These are phyloP conservation scores for Dicorynia guianensis DNA, from an alignment of 306 rosid genomes.

Conservation along the genomic window DNA sequence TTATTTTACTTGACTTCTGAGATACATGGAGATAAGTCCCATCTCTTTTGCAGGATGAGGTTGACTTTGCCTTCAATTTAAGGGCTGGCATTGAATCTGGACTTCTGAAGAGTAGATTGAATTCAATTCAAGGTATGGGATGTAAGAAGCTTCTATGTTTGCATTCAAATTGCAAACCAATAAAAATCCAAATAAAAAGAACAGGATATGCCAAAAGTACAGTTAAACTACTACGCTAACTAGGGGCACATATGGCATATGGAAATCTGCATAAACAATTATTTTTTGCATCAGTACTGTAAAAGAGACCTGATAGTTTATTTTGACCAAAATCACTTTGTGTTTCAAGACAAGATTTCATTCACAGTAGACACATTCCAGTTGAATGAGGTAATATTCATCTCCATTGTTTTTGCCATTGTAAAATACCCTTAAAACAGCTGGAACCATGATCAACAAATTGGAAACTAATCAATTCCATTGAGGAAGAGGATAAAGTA, in stretches of 20 bases:
- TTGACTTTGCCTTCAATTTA: slow-evolving; percentile 37
- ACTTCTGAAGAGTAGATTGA: slow-evolving; percentile 21
- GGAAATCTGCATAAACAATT: not conserved
- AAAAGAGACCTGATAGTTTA: not conserved
- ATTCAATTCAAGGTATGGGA: slow-evolving; percentile 26
- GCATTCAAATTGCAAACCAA: slow-evolving; percentile 2
- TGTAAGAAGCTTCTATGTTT: not conserved
- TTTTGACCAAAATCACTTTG: too few species aligned
- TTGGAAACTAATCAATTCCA: too few species aligned
- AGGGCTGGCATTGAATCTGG: slow-evolving; percentile 17
- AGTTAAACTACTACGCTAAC: slow-evolving; percentile 22
- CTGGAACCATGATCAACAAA: too few species aligned
- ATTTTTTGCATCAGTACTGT: not conserved
- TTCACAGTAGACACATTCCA: too few species aligned
- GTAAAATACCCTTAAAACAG: too few species aligned
- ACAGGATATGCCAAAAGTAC: slow-evolving; percentile 21
- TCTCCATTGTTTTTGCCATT: too few species aligned
- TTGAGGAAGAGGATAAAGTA: too few species aligned
- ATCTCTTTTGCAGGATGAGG: slow-evolving; percentile 23
- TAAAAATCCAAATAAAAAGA: too few species aligned
- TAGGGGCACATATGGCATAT: not conserved
- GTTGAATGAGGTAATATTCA: too few species aligned
- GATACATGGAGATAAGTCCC: slow-evolving; percentile 40
- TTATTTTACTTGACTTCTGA: slow-evolving; percentile 37
- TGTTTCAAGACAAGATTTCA: too few species aligned